A percentile compares a stretch with the other conserved stretches of the same genome.
Evolutionary conservation across 257 asterid species (phyloP).

Genomic region (Penstemon davidsonii): DNA sequence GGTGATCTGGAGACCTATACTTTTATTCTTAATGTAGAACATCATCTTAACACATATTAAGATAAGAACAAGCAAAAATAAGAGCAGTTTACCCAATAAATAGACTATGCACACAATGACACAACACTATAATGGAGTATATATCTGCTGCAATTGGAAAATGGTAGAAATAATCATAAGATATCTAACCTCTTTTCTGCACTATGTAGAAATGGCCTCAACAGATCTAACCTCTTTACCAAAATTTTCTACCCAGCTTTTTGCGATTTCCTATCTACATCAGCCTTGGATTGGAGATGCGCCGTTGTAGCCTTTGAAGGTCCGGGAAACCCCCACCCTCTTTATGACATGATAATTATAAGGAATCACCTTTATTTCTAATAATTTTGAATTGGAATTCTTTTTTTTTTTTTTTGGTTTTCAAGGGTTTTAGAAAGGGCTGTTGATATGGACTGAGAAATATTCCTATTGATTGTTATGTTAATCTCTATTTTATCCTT

Average conservation of each 20-base stretch:
- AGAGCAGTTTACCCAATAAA: slow-evolving; percentile 4
- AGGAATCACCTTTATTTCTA: no score
- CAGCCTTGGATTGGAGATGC: slow-evolving; percentile 85
- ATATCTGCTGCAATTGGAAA: slow-evolving; percentile 6
- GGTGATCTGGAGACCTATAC: no score
- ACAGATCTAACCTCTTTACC: slow-evolving; percentile 73
- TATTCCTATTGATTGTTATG: no score
- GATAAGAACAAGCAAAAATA: background rate
- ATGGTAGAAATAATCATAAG: slow-evolving; percentile 18
- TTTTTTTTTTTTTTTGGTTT: no score
- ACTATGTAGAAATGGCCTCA: slow-evolving; percentile 85
- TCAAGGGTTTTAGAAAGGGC: no score
- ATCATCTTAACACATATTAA: no score
- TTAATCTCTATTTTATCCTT: no score
- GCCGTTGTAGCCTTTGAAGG: slow-evolving; percentile 97
- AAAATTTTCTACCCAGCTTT: slow-evolving; percentile 83
- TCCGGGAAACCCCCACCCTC: slow-evolving; percentile 96
- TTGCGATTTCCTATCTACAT: slow-evolving; percentile 72
- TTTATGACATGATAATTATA: slow-evolving; percentile 62
- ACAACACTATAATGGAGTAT: slow-evolving; percentile 10
- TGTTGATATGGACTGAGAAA: no score
- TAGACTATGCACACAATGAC: background rate
- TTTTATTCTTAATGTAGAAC: no score
- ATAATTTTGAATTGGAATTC: no score
- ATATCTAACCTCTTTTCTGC: slow-evolving; percentile 45